Evolutionary conservation across 805 yeast species (phyloP), one percentile per base, ranked within the genome.

Genomic region (Pichia cephalocereana): DNA sequence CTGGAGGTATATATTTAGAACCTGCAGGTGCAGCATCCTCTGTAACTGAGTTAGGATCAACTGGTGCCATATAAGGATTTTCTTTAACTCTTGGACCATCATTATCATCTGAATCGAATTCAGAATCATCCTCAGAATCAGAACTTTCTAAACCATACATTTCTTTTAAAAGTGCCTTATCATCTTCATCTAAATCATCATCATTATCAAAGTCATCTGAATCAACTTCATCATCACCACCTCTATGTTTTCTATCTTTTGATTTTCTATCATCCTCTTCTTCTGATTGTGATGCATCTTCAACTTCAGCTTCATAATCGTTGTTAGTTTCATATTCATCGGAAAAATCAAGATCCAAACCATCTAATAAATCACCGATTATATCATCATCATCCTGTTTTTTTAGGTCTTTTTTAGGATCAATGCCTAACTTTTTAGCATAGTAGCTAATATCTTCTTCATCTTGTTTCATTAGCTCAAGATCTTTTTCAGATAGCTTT

Each of bases 381-480:
- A 82, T 76, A 65, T 89, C 96, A 58, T 83, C 85, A n/a, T 80
- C 88, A 40, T 72, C 81, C 12, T 62, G 62, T 51, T 75, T 75
- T 31, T 71, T 65, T 44, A 83, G 67, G n/a, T 71, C 72, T 45
- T 72, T 74, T 1, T 79, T 76, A 51, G 80, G 77, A 46, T 71
- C 71, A 54, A 86, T 64, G 1, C 95, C 95, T 15, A 90, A 69
- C 58, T 85, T 82, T 54, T 84, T 84, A 5, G 96, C 91, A 62
- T 88, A 90, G 59, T 82, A 87, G 41, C 74, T 77, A 66, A 86
- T 82, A 45, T 90, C 96, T 48, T 77, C 81, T 50, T 87, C 95
- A 57, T 86, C 95, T 54, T 75, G 72, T 41, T 67, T 66, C 53
- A 76, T 58, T 38, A 73, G 62, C 7, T 74, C 76, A 38, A 69